Percentiles rank a stretch among this genome's conserved stretches.
Conservation (phyloP, 2,329 filamentous ascomycete species). For the Sarocladium brachiariae region DNA sequence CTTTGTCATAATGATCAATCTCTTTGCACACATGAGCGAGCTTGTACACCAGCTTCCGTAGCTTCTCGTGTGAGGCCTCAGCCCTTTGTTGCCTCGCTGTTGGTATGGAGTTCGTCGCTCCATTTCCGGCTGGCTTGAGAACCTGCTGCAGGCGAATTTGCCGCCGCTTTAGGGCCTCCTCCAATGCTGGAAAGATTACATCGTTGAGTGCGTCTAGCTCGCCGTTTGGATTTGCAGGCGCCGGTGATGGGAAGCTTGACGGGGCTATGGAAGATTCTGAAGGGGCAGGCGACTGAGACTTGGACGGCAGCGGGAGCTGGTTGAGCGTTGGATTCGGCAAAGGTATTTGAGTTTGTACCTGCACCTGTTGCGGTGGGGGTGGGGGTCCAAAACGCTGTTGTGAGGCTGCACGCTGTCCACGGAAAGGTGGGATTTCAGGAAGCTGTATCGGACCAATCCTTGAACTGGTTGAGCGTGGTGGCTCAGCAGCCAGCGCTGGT, state of each 20-base stretch:
- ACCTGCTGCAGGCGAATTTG: slow-evolving; percentile 52
- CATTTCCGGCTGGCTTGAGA: slow-evolving; percentile 27
- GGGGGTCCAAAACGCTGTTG: slow-evolving; percentile 13
- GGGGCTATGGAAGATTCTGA: slow-evolving; percentile 29
- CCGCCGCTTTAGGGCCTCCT: slow-evolving; percentile 81
- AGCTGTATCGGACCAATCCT: slow-evolving; percentile 36
- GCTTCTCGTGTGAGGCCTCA: slow-evolving; percentile 70
- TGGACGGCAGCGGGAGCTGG: slow-evolving; percentile 22
- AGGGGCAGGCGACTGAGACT: slow-evolving; percentile 24
- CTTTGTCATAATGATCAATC: slow-evolving; percentile 81
- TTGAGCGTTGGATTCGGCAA: slow-evolving; percentile 13
- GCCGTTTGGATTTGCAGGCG: slow-evolving; percentile 51
- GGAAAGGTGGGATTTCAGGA: slow-evolving; percentile 50
- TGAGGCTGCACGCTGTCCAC: slow-evolving; percentile 29
- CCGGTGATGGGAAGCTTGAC: slow-evolving; percentile 48
- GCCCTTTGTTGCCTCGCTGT: slow-evolving; percentile 62
- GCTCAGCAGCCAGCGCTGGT: no score
- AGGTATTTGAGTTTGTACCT: slow-evolving; percentile 17
- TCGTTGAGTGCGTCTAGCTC: slow-evolving; percentile 83
- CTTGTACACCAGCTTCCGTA: slow-evolving; percentile 75
- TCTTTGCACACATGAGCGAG: slow-evolving; percentile 78
- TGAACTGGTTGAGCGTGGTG: slow-evolving; percentile 28
- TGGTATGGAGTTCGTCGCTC: slow-evolving; percentile 10
- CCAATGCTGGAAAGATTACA: slow-evolving; percentile 87
- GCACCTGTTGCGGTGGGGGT: slow-evolving; percentile 15